Evolutionary conservation across 345 rosid genomes (phyloP).

Genomic region (Schrenkiella parvula): DNA sequence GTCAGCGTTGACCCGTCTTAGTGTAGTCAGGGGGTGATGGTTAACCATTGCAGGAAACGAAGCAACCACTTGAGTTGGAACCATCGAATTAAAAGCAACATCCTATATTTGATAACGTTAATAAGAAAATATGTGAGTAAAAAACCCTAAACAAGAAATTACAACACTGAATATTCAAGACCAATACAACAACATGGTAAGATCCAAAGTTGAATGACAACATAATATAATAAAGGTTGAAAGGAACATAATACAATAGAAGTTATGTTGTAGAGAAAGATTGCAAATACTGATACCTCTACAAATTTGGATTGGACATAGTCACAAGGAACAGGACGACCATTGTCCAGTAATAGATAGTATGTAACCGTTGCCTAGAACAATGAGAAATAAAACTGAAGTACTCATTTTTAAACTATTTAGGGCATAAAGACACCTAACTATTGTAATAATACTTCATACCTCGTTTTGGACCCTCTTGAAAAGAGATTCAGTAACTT

Average conservation of each 20-base stretch:
- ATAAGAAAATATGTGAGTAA: background rate
- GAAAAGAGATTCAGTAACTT: conserved; percentile 56
- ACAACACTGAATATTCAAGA: background rate
- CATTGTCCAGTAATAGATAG: conserved; percentile 62
- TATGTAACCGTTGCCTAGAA: conserved; percentile 86
- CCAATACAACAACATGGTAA: background rate
- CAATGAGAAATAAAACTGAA: conserved; percentile 5
- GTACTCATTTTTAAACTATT: background rate
- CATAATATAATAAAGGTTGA: background rate
- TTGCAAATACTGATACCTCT: conserved; percentile 46
- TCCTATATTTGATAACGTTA: conserved; percentile 37
- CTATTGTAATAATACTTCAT: background rate
- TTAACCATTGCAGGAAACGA: conserved; percentile 49
- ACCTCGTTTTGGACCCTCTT: conserved; percentile 72
- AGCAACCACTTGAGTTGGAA: conserved; percentile 41
- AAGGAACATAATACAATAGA: no score
- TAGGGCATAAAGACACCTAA: background rate
- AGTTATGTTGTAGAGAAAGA: background rate
- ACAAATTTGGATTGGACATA: conserved; percentile 53
- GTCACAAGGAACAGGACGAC: conserved; percentile 49
- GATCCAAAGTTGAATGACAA: background rate
- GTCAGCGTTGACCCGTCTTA: conserved; percentile 38
- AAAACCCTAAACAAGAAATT: background rate
- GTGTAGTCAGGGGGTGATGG: conserved; percentile 44
- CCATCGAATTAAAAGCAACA: conserved; percentile 42